Base-by-base conservation (phyloP, 176 grass and related monocot species). In the Raddia guianensis region DNA sequence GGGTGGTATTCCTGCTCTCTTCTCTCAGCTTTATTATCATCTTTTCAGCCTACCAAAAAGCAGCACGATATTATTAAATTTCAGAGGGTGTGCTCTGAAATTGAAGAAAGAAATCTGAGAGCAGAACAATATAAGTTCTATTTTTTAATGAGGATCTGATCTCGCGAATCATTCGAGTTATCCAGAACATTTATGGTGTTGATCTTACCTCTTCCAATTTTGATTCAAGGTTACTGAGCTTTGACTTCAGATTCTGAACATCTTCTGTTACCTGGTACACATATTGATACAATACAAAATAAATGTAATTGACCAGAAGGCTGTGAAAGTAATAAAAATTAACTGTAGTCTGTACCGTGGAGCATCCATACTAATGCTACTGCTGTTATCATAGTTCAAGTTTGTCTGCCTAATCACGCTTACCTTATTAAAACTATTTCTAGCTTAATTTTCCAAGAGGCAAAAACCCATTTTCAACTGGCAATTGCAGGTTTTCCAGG, bases 131-230 rank as follows among this genome's bases (percentile, higher is more conserved):
- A 71, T 55, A 76, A 74, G 69, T 43, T 78, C 69, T 18, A 67
- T 49, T 64, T 12, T 52, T 72, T 56, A 54, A 44, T 56, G 33
- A 85, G 50, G 43, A 80, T 70, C 3, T 69, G 13, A 66, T 49
- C 16, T 5, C 55, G 40, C 44, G 33, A 77, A 33, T 72, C 81
- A 65, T 71, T 82, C 12, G 33, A 74, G 63, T 43, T 32, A 63
- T 74, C 32, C 10, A 74, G 78, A 82, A 73, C 42, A 70, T 51
- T 46, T 75, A 77, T 67, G 68, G 32, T 33, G 20, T 72, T 67
- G 48, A 66, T 81, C 85, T 90, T 78, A 99, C 97, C 87, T 93
- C 89, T 56, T 90, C 86, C 86, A 99, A 89, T 87, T 99, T 99
- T 18, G 66, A 81, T 90, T 96, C 90, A 42, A 99, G 90, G 86